These are phyloP conservation scores for Plantago major DNA, from an alignment of 257 asterid species.

Conservation along the genomic window DNA sequence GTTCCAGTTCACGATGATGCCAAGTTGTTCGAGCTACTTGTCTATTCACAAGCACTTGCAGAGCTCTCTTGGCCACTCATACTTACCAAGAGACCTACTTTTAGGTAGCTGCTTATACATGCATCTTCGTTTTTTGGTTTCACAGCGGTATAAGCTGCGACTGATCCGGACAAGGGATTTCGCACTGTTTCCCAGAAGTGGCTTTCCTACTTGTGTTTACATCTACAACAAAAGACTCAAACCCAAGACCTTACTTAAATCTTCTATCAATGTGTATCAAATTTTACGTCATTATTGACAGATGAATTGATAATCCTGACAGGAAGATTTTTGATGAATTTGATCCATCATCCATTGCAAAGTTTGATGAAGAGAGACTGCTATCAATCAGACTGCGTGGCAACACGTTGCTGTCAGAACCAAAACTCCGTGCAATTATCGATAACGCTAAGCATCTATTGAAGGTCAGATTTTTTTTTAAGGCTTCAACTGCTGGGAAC, in stretches of 20 bases:
- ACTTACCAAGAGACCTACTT: conserved; percentile 58
- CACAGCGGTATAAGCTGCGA: too few relatives aligned
- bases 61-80: conserved; percentile 72
- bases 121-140: too few relatives aligned
- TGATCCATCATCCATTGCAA: conserved; percentile 59
- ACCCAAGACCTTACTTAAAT: too few relatives aligned
- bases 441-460: conserved; percentile 68
- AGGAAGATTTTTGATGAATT: conserved; percentile 65
- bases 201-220: too few relatives aligned
- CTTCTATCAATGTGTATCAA: background rate
- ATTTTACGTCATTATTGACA: background rate
- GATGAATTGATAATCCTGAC: conserved; percentile 15
- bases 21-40: conserved; percentile 74
- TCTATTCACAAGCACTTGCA: conserved; percentile 71
- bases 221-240: too few relatives aligned
- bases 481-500: background rate
- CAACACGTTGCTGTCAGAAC: conserved; percentile 59
- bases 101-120: conserved; percentile 35
- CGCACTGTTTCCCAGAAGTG: too few relatives aligned
- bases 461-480: conserved; percentile 39
- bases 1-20: conserved; percentile 64
- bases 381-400: conserved; percentile 38
- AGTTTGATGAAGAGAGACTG: conserved; percentile 46
- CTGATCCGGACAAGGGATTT: too few relatives aligned
- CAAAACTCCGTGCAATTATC: conserved; percentile 64